Evolutionary conservation across 2,329 filamentous ascomycete species (phyloP), one percentile per base, ranked within the genome.

Genomic region (Neofusicoccum laricinum): DNA sequence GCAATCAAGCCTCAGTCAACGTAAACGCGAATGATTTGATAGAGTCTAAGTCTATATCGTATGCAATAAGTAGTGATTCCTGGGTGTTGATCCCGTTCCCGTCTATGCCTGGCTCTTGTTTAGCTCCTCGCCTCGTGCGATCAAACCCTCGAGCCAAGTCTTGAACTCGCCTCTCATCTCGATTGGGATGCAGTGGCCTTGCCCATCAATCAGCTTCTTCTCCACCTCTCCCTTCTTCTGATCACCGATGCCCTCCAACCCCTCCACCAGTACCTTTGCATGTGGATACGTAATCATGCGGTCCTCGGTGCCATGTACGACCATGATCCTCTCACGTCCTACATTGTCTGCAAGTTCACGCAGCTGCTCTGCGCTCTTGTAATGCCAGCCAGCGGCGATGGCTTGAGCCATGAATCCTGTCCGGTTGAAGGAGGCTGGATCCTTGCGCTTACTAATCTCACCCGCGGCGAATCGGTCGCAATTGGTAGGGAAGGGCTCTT

Each of bases 391-490:
- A 0, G 89, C 91, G 0, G 92, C 93, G 58, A 92, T 81, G 2
- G 91, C 84, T 79, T 97, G 93, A 69, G 91, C 81, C 36, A 95
- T 73, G 75, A 95, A 92, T 1, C 90, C 91, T 36, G 80, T 81
- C 51, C 81, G 82, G 3, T 85, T 86, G 74, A 92, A 94, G 5
- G 80, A 80, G 0, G 81, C 78, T 0, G 82, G 78, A 65, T 90
- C 83, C 15, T 81, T 78, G 17, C 90, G 84, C 80, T 96, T 96
- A 71, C 80, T 81, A 67, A 96, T 76, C 76, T 96, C 92, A 68
- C 89, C 87, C 0, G 93, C 92, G 30, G 90, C 88, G 72, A 93
- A 94, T 4, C 93, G 88, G 78, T 95, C 90, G 65, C 88, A 92
- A 72, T 94, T 95, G 61, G 83, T 91, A 4, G 84, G 84, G 75